phyloP scores from a whole-genome alignment of 2,329 filamentous ascomycete species.

The Myriosclerotinia curreyana region DNA sequence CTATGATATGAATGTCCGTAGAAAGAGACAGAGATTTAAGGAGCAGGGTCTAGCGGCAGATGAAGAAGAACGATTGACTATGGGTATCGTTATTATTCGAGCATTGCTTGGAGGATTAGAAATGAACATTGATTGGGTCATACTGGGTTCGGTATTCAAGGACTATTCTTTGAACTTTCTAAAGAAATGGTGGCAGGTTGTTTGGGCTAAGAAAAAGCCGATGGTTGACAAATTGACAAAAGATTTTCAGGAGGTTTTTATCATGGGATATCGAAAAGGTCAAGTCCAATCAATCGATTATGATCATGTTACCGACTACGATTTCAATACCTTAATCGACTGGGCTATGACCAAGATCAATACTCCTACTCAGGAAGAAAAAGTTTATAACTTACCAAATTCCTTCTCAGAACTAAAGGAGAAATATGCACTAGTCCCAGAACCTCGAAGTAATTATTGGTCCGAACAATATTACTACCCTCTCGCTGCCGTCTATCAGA shows the following conservation, averaged over 20 bases:
- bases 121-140: constrained; percentile 58
- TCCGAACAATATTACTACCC: constrained; percentile 46
- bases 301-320: constrained; percentile 60
- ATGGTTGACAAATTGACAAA: constrained; percentile 56
- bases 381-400: constrained; percentile 47
- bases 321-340: constrained; percentile 63
- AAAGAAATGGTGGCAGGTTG: constrained; percentile 53
- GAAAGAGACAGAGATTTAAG: constrained; percentile 33
- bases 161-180: constrained; percentile 50
- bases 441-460: constrained; percentile 27
- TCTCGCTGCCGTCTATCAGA: constrained; percentile 46
- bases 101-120: constrained; percentile 59
- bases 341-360: constrained; percentile 56
- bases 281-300: constrained; percentile 62
- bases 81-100: constrained; percentile 56
- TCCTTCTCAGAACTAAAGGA: constrained; percentile 47
- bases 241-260: constrained; percentile 63
- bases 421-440: constrained; percentile 38
- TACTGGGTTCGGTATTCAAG: constrained; percentile 56
- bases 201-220: constrained; percentile 50
- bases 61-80: constrained; percentile 50
- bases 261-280: constrained; percentile 62
- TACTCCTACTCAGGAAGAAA: constrained; percentile 43
- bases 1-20: constrained; percentile 17
- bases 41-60: constrained; percentile 41